These are phyloP conservation scores for Colletotrichum coccodes DNA, from an alignment of 2,329 filamentous ascomycete genomes.

Conservation along the genomic window DNA sequence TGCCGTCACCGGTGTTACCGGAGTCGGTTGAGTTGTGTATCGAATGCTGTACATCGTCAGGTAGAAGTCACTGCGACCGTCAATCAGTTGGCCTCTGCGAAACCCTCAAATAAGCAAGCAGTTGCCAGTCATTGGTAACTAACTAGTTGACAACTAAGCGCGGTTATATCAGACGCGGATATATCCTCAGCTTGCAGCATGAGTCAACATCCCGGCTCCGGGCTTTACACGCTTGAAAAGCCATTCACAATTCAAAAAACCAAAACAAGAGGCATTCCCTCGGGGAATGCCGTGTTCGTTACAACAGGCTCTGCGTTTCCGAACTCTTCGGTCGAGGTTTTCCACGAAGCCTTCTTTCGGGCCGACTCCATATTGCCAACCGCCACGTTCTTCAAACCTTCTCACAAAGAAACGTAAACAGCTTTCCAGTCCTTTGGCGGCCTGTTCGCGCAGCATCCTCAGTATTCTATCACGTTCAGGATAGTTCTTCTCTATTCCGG, in stretches of 20 bases:
- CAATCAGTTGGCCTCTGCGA: no score
- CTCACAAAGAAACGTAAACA: neutral
- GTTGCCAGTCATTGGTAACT: no score
- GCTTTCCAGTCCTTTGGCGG: neutral
- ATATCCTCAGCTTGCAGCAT: neutral
- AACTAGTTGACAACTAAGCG: neutral
- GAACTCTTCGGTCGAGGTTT: neutral
- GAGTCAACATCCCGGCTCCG: neutral
- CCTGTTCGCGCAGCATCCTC: neutral
- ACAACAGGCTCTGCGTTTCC: neutral
- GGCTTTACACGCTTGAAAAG: neutral
- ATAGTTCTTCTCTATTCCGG: constrained; percentile 43
- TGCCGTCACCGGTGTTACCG: no score
- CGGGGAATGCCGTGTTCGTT: neutral
- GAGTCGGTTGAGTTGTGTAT: no score
- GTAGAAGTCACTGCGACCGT: no score
- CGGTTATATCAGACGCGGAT: neutral
- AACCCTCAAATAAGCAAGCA: no score
- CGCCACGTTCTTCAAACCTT: neutral
- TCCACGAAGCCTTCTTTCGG: neutral
- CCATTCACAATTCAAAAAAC: neutral
- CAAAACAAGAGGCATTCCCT: no score
- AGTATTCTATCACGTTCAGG: neutral
- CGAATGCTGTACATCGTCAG: no score
- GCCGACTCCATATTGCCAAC: neutral